phyloP scores from a whole-genome alignment of 441 rosid species.

The Pelargonium myrrhifolium region DNA sequence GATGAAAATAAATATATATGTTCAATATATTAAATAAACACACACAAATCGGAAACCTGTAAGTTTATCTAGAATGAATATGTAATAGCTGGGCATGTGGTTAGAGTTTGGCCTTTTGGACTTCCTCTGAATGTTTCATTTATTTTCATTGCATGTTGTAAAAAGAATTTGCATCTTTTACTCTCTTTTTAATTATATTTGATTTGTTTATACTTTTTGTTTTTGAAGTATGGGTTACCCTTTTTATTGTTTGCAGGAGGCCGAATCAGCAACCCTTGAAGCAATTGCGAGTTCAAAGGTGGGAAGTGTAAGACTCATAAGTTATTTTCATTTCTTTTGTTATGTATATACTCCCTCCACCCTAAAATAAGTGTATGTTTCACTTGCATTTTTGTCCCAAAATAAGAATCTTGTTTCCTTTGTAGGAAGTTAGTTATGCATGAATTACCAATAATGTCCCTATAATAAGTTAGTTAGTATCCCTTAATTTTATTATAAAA shows the following conservation, averaged over 20 bases:
- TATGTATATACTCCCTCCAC: not conserved
- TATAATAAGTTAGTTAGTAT: no score
- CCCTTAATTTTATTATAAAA: no score
- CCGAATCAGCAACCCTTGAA: slow-evolving; percentile 84
- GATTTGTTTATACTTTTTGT: not conserved
- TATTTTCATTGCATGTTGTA: not conserved
- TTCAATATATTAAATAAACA: not conserved
- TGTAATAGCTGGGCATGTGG: not conserved
- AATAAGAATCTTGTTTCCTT: no score
- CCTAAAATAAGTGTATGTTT: no score
- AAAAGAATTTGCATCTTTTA: not conserved
- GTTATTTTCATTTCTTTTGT: slow-evolving; percentile 16
- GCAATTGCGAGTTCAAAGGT: slow-evolving; percentile 70
- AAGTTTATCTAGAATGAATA: not conserved
- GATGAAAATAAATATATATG: no score
- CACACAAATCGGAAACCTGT: not conserved
- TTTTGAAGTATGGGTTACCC: not conserved
- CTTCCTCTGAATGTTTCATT: not conserved
- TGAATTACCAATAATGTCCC: no score
- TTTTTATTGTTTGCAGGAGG: slow-evolving; percentile 50
- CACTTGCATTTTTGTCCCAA: no score
- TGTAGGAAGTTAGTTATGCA: no score
- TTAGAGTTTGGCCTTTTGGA: not conserved
- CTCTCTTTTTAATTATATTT: not conserved
- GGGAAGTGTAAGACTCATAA: slow-evolving; percentile 60